Base-by-base conservation (phyloP, 2,329 filamentous ascomycete species). In the Aspergillus ruber region DNA sequence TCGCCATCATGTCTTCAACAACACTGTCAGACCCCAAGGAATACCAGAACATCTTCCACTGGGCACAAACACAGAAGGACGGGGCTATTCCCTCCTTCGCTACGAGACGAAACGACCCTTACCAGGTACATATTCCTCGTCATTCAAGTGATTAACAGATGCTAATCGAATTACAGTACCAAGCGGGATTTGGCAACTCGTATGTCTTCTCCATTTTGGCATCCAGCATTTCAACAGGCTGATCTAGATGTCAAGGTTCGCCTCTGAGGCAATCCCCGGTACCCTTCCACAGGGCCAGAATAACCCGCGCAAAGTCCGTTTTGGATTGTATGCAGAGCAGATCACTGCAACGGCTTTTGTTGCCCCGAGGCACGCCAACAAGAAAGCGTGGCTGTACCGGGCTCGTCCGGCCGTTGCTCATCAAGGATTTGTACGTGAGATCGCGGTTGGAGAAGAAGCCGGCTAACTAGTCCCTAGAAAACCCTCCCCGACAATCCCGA, bases 11-110 rank as follows among this genome's bases (percentile, higher is more conserved):
- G 60, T 50, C 55, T 50, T 62, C 61, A 8, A 57, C 54, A 43
- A 53, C 50, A 2, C 49, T 63, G 7, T 48, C 61, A 2, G 59
- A 63, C 45, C 60, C 63, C 41, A 33, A 61, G 38, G 72, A 77
- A 39, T 77, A 76, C 52, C 73, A 76, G 46, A 73, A 74, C 44
- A 74, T 76, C 55, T 77, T 77, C 50, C 75, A 77, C 57, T 82
- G 79, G 79, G 79, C 78, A 0, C 77, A 80, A 57, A 81, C 78
- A n/a, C 79, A 82, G 54, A 73, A 80, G 56, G 72, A 81, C 58
- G 79, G 74, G 0, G 57, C 68, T 0, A 73, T 81, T 21, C 78
- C 77, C 9, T 79, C 77, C 0, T 82, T 81, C 54, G 70, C 65
- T 3, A 72, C 68, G 50, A 73, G 71, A 61, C 77, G 64, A 63